A percentile compares a stretch with the other conserved stretches of the same genome.
phyloP scores from a whole-genome alignment of 257 asterid species.

The Lithospermum erythrorhizon region DNA sequence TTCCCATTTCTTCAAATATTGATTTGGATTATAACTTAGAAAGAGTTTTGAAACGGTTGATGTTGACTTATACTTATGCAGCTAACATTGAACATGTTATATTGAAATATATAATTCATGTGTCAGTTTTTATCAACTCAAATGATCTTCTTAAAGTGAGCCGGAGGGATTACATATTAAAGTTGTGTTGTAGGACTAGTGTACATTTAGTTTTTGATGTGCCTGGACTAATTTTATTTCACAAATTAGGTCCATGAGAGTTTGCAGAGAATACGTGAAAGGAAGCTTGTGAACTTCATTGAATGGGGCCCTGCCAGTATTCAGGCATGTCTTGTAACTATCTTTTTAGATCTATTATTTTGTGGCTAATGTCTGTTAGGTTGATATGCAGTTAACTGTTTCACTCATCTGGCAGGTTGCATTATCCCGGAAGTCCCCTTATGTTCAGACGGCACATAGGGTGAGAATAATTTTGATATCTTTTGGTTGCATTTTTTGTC shows the following conservation, averaged over 20 bases:
- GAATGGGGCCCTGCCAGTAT: constrained; percentile 99
- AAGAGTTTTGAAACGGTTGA: too few relatives aligned
- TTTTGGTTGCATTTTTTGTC: neutral
- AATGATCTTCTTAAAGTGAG: too few relatives aligned
- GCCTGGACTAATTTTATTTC: constrained; percentile 10
- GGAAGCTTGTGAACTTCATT: constrained; percentile 92
- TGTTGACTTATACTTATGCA: neutral
- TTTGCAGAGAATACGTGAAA: constrained; percentile 91
- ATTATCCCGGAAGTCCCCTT: constrained; percentile 95
- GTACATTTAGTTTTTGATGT: too few relatives aligned
- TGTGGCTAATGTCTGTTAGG: constrained; percentile 3
- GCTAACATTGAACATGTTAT: constrained; percentile 3
- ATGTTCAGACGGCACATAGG: constrained; percentile 95
- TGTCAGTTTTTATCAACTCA: too few relatives aligned
- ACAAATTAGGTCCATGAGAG: constrained; percentile 89
- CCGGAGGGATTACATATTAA: too few relatives aligned
- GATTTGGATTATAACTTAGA: too few relatives aligned
- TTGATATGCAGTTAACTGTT: constrained; percentile 5
- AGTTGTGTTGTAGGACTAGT: too few relatives aligned
- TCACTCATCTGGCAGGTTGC: constrained; percentile 61
- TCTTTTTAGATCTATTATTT: constrained; percentile 5
- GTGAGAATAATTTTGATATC: constrained; percentile 33
- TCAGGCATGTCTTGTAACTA: constrained; percentile 40
- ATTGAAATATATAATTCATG: neutral
- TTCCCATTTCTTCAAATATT: too few relatives aligned